phyloP scores from a whole-genome alignment of 2,329 filamentous ascomycete genomes.

The Graphilbum sp. region DNA sequence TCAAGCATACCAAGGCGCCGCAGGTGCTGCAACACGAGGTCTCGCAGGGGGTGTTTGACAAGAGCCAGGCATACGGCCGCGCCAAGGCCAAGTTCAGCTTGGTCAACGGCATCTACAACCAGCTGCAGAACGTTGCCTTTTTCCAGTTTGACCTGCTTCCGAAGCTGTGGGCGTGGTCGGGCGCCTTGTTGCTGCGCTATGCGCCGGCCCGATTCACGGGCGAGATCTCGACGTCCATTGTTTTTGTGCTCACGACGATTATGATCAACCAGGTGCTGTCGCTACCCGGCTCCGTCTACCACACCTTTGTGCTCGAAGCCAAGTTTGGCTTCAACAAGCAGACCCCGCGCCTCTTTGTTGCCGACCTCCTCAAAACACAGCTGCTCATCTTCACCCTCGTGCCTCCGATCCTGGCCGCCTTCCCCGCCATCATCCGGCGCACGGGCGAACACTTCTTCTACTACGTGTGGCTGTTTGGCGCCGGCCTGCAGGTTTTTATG shows the following conservation, averaged over 20 bases:
- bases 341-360: slow-evolving; percentile 73
- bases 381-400: slow-evolving; percentile 64
- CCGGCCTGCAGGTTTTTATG: slow-evolving; percentile 79
- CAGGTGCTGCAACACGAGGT: slow-evolving; percentile 82
- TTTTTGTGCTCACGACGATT: slow-evolving; percentile 81
- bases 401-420: slow-evolving; percentile 76
- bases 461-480: slow-evolving; percentile 89
- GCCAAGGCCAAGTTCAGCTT: slow-evolving; percentile 88
- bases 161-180: slow-evolving; percentile 74
- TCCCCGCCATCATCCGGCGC: slow-evolving; percentile 85
- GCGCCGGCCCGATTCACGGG: slow-evolving; percentile 67
- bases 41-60: slow-evolving; percentile 79
- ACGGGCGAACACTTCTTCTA: slow-evolving; percentile 94
- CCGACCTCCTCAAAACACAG: slow-evolving; percentile 84
- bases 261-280: slow-evolving; percentile 65
- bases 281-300: slow-evolving; percentile 73
- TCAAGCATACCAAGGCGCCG: slow-evolving; percentile 65
- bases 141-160: slow-evolving; percentile 86
- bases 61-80: slow-evolving; percentile 88
- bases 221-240: slow-evolving; percentile 83
- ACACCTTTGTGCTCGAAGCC: slow-evolving; percentile 91
- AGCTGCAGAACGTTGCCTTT: slow-evolving; percentile 75
- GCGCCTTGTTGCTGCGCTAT: slow-evolving; percentile 55
- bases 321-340: slow-evolving; percentile 99
- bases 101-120: slow-evolving; percentile 64